Conservation (phyloP, 257 asterid genomes). For the Apocynum venetum region DNA sequence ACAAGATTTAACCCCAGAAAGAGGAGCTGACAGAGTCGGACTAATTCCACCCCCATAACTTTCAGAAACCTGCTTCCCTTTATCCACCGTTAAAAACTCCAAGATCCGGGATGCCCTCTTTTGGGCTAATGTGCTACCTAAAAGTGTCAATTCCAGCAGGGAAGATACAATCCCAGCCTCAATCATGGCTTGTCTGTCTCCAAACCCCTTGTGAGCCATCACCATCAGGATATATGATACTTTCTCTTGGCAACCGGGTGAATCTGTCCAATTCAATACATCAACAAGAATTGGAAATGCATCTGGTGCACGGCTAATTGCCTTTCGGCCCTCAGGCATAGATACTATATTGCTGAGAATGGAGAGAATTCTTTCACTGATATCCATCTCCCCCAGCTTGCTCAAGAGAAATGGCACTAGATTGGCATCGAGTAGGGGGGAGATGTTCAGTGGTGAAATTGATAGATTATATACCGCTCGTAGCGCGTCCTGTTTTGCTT, state of each 20-base stretch:
- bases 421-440: slow-evolving; percentile 43
- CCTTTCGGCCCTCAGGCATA: slow-evolving; percentile 58
- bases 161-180: slow-evolving; percentile 76
- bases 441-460: slow-evolving; percentile 51
- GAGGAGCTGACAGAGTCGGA: slow-evolving; percentile 55
- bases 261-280: slow-evolving; percentile 68
- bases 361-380: slow-evolving; percentile 68
- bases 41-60: slow-evolving; percentile 24
- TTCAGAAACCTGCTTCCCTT: slow-evolving; percentile 64
- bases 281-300: slow-evolving; percentile 57
- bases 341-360: slow-evolving; percentile 62
- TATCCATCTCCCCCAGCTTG: slow-evolving; percentile 63
- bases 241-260: slow-evolving; percentile 86
- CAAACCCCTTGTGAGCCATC: slow-evolving; percentile 81
- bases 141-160: slow-evolving; percentile 66
- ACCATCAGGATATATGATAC: slow-evolving; percentile 79
- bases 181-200: slow-evolving; percentile 70
- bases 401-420: slow-evolving; percentile 45
- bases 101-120: slow-evolving; percentile 82
- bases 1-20: slow-evolving; percentile 20
- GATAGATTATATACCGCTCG: slow-evolving; percentile 82
- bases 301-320: slow-evolving; percentile 48
- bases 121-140: slow-evolving; percentile 77
- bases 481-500: slow-evolving; percentile 57
- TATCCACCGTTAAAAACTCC: slow-evolving; percentile 64